Base-by-base conservation (phyloP, 805 yeast genomes). In the Komagataella phaffii region DNA sequence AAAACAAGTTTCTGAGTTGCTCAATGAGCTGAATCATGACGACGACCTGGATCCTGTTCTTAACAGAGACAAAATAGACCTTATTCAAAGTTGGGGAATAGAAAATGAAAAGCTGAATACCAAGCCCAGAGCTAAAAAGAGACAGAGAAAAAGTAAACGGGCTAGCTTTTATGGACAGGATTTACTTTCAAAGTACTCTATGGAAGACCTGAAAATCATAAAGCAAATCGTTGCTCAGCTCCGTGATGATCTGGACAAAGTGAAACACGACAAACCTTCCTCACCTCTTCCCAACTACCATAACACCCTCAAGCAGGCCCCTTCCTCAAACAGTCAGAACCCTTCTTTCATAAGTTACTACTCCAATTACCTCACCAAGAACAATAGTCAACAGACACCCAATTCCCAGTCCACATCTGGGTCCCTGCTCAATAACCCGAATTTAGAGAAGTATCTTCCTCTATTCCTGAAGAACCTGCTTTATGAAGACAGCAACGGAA, bases 41-140 rank as follows among this genome's bases (percentile, higher is more conserved):
- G 40, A 30, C 2, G 40, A 30, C 14, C 50, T 59, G 24, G 65
- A 60, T 12, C 23, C 57, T 1, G 49, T 60, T 3, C 40, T 55
- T 14, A 59, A 59, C 30, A 45, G 47, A 17, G 63, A 60, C 3
- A 59, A 62, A 3, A 7, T 55, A 1, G 66, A 63, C 12, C 55
- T 62, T 17, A 59, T 64, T 49, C 57, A 58, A 50, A 57, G 65
- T 7, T 64, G 68, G 68, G 68, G 66, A 1, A 61, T 64, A 18
- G 68, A 63, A 19, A 61, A 62, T 51, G 48, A 50, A 14, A 43
- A 24, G 45, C 46, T 48, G 17, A 44, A 17, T 17, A 18, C 47
- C 47, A 52, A n/a, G 17, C 47, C 47, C 21, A 45, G 49, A 30
- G 50, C 45, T 14, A 49, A 18, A 19, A 47, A 3, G 40, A 44